These are phyloP conservation scores for Fallopia convolvulus DNA, from an alignment of 148 eudicot species.

Conservation along the genomic window DNA sequence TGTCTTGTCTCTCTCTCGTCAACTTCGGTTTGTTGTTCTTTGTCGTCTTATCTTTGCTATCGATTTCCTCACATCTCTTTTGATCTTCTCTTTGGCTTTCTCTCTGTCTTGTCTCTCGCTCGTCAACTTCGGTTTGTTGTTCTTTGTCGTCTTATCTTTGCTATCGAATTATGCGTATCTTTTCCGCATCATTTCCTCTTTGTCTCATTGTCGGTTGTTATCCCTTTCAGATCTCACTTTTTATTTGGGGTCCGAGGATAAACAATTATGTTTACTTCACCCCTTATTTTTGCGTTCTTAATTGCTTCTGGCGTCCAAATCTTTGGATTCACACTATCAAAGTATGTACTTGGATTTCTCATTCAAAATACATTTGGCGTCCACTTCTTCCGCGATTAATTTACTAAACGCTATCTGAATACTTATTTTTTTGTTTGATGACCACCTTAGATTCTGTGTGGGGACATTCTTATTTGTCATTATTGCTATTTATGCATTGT, in stretches of 20 bases:
- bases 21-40: too few species aligned
- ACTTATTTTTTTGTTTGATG: not conserved
- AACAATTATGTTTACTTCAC: not conserved
- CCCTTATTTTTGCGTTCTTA: not conserved
- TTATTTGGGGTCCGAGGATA: not conserved
- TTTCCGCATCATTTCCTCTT: slow-evolving; percentile 18
- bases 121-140: too few species aligned
- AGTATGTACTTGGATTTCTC: not conserved
- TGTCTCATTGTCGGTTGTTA: slow-evolving; percentile 28
- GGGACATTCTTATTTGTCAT: not conserved
- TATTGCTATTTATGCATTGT: not conserved
- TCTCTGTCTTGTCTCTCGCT: too few species aligned
- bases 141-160: slow-evolving; percentile 1
- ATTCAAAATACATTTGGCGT: not conserved
- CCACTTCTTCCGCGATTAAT: not conserved
- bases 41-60: slow-evolving; percentile 15
- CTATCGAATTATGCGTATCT: slow-evolving; percentile 44
- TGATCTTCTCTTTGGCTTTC: too few species aligned
- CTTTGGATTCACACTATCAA: not conserved
- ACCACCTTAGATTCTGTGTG: too few species aligned
- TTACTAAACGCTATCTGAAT: not conserved
- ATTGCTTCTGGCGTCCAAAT: not conserved
- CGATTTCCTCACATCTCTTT: not conserved
- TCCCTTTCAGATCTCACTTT: slow-evolving; percentile 46
- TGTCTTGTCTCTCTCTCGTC: too few species aligned